phyloP scores from a whole-genome alignment of 768 basidiomycete species.

The Tulasnella sp. region DNA sequence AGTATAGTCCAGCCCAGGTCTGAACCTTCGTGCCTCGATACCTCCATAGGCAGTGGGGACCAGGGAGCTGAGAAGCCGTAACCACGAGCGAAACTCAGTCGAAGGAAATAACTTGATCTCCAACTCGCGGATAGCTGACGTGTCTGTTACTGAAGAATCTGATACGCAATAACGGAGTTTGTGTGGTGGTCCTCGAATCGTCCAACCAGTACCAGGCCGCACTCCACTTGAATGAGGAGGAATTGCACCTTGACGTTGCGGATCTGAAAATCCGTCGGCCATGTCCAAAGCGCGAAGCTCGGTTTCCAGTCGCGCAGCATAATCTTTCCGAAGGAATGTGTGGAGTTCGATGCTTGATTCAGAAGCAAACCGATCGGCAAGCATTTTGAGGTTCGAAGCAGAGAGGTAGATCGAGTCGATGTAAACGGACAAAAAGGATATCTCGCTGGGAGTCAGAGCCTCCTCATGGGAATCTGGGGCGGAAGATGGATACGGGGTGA shows the following conservation, averaged over 20 bases:
- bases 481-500: conserved; percentile 47
- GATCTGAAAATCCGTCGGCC: conserved; percentile 57
- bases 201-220: conserved; percentile 53
- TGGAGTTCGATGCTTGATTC: conserved; percentile 88
- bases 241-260: conserved; percentile 50
- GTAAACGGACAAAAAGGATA: conserved; percentile 74
- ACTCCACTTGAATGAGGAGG: conserved; percentile 67
- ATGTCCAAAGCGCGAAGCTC: conserved; percentile 62
- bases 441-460: conserved; percentile 55
- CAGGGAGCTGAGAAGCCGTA: conserved; percentile 65
- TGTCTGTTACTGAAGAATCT: conserved; percentile 30
- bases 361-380: conserved; percentile 74
- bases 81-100: conserved; percentile 86
- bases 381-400: conserved; percentile 69
- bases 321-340: conserved; percentile 68
- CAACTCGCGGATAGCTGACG: neutral
- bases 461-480: conserved; percentile 39
- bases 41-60: conserved; percentile 62
- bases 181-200: conserved; percentile 80
- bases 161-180: conserved; percentile 90
- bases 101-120: conserved; percentile 68
- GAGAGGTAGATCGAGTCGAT: conserved; percentile 90
- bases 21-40: conserved; percentile 81
- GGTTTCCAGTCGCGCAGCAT: conserved; percentile 64
- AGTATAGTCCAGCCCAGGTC: conserved; percentile 92